These are phyloP conservation scores for Aspergillus baeticus DNA, from an alignment of 495 filamentous ascomycete species.

Conservation along the genomic window DNA sequence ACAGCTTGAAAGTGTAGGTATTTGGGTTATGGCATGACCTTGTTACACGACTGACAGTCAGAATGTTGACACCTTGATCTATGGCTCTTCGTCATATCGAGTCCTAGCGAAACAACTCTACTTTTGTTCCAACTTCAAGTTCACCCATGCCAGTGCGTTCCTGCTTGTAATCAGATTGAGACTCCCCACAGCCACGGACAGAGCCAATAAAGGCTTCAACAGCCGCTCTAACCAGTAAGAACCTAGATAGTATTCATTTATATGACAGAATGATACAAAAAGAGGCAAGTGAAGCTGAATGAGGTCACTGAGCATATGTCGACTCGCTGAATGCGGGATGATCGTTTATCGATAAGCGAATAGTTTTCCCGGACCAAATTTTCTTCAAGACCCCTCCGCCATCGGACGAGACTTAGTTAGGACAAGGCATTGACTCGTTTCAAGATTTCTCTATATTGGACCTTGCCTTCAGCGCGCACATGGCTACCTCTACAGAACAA, in stretches of 20 bases:
- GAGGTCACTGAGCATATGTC: neutral
- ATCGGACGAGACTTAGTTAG: constrained; percentile 15
- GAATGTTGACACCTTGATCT: too few species aligned
- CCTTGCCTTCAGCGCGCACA: constrained; percentile 17
- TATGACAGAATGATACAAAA: neutral
- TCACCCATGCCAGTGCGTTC: too few species aligned
- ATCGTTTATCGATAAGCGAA: constrained; percentile 47
- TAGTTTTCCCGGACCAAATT: constrained; percentile 36
- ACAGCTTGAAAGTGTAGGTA: too few species aligned
- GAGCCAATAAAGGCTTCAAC: too few species aligned
- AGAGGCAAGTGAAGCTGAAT: neutral
- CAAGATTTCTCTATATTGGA: constrained; percentile 4
- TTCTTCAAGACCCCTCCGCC: constrained; percentile 23
- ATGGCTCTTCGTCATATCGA: too few species aligned
- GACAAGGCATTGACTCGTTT: constrained; percentile 15
- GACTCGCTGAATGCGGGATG: constrained; percentile 36
- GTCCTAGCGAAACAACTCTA: too few species aligned
- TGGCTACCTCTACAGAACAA: constrained; percentile 35
- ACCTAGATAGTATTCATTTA: neutral
- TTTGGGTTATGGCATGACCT: too few species aligned
- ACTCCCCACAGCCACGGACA: too few species aligned
- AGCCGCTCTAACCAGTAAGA: too few species aligned
- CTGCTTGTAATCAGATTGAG: too few species aligned
- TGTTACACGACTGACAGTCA: too few species aligned
- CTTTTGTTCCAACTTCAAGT: too few species aligned